Conservation (phyloP, 371 early-diverging fungal genomes). For the Zancudomyces culisetae region DNA sequence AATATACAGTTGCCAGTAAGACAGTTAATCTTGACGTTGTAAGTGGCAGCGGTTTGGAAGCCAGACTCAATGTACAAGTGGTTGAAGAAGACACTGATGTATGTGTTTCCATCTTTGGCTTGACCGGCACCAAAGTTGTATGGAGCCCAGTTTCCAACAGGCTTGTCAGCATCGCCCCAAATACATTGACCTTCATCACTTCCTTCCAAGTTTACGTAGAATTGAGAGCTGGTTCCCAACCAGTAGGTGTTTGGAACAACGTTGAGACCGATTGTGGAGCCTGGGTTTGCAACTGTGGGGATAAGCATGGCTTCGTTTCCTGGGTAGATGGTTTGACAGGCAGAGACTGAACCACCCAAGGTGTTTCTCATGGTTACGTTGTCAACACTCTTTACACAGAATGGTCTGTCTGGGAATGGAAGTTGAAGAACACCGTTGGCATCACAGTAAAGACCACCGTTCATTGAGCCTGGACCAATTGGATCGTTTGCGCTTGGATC, state of each 20-base stretch:
- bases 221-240: constrained; percentile 24
- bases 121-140: constrained; percentile 25
- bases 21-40: constrained; percentile 21
- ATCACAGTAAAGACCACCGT: constrained; percentile 23
- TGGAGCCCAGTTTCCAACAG: constrained; percentile 25
- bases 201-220: constrained; percentile 22
- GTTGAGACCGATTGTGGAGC: constrained; percentile 9
- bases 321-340: constrained; percentile 27
- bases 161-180: constrained; percentile 19
- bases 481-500: constrained; percentile 12
- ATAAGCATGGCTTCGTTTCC: constrained; percentile 30
- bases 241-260: constrained; percentile 22
- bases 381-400: constrained; percentile 13
- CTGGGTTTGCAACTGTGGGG: constrained; percentile 19
- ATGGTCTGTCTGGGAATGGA: constrained; percentile 16
- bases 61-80: constrained; percentile 16
- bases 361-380: constrained; percentile 18
- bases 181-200: constrained; percentile 16
- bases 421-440: constrained; percentile 12
- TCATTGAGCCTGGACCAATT: constrained; percentile 21
- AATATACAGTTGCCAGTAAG: constrained; percentile 15
- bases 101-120: constrained; percentile 20
- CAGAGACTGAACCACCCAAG: constrained; percentile 17
- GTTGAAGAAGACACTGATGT: constrained; percentile 22
- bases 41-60: constrained; percentile 10